Evolutionary conservation across 306 rosid genomes (phyloP), one percentile per base, ranked within the genome.

Genomic region (Cicer bijugum): DNA sequence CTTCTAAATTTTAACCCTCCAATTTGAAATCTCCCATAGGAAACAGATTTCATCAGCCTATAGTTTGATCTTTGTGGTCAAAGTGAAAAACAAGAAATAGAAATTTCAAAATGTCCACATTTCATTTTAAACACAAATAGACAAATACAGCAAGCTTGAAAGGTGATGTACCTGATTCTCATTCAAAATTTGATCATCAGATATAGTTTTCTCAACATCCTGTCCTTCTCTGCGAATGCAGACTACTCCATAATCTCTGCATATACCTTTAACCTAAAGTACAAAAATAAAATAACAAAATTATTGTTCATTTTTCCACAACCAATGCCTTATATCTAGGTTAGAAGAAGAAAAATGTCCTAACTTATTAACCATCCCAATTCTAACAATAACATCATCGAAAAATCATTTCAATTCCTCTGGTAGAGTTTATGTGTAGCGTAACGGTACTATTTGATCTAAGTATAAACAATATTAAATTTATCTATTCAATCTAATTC

Each of bases 221-320:
- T 81, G 78, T 64, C 84, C 84, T 63, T 81, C 84, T 63, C 84
- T 75, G 64, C 81, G 57, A 55, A 81, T 81, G 75, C 81, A 81
- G 23, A 63, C 81, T 35, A 76, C 69, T 11, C 84, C 84, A 39
- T 75, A 81, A 63, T 76, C 84, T 70, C 69, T 81, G 78, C 81
- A 81, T 53, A 81, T 63, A 76, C 70, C 47, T 9, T 11, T 64
- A 70, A 81, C 75, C 84, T 81, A 14, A 35, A 44, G 74, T 11
- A 51, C 14, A 48, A 33, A 48, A 4, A 33, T 15, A 68, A 5
- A 62, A 53, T 62, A 15, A 52, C 42, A 69, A 74, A 55, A 37
- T 55, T 75, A 16, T 45, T 53, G 47, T 80, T 62, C 77, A 51
- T 60, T 39, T 40, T 48, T 80, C 67, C 71, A 20, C 56, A 47